Evolutionary conservation across 2,329 filamentous ascomycete species (phyloP).

Genomic region (Cladosporium oxysporum): DNA sequence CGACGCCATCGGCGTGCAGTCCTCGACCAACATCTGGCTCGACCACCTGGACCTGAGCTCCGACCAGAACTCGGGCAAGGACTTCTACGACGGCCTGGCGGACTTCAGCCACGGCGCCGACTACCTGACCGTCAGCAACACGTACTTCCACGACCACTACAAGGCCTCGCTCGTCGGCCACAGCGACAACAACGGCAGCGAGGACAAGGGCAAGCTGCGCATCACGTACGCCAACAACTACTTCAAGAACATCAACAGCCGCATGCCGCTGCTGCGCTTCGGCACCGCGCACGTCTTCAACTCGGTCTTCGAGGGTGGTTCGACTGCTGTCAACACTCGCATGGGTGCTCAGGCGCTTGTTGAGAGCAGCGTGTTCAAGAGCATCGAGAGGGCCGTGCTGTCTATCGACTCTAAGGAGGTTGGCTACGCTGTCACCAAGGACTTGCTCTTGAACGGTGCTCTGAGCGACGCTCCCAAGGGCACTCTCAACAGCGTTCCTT

Average conservation of each 20-base stretch:
- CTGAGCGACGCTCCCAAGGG: conserved; percentile 38
- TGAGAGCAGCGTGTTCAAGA: conserved; percentile 43
- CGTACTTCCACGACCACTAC: conserved; percentile 60
- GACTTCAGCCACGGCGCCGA: conserved; percentile 66
- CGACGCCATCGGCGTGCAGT: conserved; percentile 56
- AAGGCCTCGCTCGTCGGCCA: conserved; percentile 63
- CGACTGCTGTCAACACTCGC: conserved; percentile 45
- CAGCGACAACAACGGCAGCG: conserved; percentile 58
- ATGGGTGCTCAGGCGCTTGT: conserved; percentile 47
- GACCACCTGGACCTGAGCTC: conserved; percentile 68
- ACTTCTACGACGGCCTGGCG: conserved; percentile 69
- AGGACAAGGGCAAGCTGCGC: conserved; percentile 63
- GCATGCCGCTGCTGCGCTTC: conserved; percentile 64
- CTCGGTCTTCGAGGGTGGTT: conserved; percentile 47
- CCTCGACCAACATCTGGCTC: conserved; percentile 59
- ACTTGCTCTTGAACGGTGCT: conserved; percentile 42
- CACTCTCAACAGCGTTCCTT: conserved; percentile 39
- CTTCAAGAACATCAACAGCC: conserved; percentile 65
- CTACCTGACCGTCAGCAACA: conserved; percentile 56
- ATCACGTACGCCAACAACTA: conserved; percentile 69
- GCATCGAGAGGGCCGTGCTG: conserved; percentile 39
- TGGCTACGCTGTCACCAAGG: conserved; percentile 41
- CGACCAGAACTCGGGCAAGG: conserved; percentile 62
- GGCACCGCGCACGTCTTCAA: conserved; percentile 66
- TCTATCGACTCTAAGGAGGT: conserved; percentile 34